Conservation (phyloP, 805 yeast species). For the Candida khao-thaluensis region DNA sequence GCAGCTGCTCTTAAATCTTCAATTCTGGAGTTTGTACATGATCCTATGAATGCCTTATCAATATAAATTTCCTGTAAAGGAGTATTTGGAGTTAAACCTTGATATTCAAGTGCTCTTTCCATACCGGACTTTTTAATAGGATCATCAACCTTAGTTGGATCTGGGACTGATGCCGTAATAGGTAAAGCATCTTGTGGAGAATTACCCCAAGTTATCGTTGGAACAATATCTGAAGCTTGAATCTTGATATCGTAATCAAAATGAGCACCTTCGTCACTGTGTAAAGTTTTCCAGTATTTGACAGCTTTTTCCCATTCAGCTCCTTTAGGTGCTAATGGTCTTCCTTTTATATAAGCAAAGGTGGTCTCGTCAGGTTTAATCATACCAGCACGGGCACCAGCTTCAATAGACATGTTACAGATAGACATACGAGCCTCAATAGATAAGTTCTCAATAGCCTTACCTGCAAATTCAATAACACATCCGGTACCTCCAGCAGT, state of each 20-base stretch:
- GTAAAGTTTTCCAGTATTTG: conserved; percentile 83
- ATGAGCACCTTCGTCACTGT: conserved; percentile 84
- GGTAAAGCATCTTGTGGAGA: conserved; percentile 99
- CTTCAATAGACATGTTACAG: conserved; percentile 99
- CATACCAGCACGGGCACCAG: conserved; percentile 99
- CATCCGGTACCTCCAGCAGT: conserved; percentile 99
- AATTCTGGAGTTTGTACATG: conserved; percentile 96
- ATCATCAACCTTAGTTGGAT: conserved; percentile 71
- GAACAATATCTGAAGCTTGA: conserved; percentile 80
- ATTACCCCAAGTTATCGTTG: conserved; percentile 99
- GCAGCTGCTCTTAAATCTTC: conserved; percentile 98
- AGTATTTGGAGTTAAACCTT: conserved; percentile 84
- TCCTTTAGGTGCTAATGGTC: conserved; percentile 94
- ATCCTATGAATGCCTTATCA: conserved; percentile 96
- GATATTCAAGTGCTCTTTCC: conserved; percentile 88
- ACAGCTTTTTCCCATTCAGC: conserved; percentile 95
- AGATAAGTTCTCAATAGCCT: conserved; percentile 82
- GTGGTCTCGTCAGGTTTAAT: conserved; percentile 92
- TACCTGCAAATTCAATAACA: conserved; percentile 96
- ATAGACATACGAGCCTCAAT: conserved; percentile 99
- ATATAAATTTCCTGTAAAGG: conserved; percentile 72
- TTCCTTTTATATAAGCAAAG: conserved; percentile 83
- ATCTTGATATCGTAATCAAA: conserved; percentile 84
- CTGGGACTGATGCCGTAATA: conserved; percentile 86
- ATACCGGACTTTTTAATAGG: conserved; percentile 78